A percentile compares a stretch with the other conserved stretches of the same genome.
Evolutionary conservation across 164 flowering plant genomes (phyloP).

Genomic region (Chimonanthus salicifolius): DNA sequence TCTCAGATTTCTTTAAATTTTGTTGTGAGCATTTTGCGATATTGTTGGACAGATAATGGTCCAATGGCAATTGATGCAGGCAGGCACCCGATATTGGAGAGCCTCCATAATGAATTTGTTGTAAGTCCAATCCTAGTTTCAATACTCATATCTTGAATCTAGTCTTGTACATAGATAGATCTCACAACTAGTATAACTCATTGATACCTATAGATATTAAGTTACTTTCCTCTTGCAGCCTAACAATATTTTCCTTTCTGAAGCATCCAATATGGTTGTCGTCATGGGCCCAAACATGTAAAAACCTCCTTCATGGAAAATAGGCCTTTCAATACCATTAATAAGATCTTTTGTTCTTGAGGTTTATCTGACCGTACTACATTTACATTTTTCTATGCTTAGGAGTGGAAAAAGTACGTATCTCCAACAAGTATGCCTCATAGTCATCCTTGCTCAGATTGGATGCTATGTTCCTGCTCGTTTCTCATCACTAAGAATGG

Average conservation of each 20-base stretch:
- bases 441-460: constrained; percentile 92
- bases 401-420: constrained; percentile 99
- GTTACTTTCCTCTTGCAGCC: constrained; percentile 49
- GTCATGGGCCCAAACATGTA: constrained; percentile 98
- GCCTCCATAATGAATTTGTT: constrained; percentile 72
- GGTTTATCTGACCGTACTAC: background rate
- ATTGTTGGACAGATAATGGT: constrained; percentile 55
- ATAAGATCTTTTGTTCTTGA: background rate
- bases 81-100: constrained; percentile 91
- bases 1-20: constrained; percentile 7
- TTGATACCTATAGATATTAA: background rate
- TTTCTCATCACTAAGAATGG: constrained; percentile 71
- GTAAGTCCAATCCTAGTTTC: constrained; percentile 36
- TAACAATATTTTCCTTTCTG: constrained; percentile 87
- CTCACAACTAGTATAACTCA: background rate
- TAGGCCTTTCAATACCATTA: background rate
- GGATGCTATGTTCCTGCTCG: constrained; percentile 97
- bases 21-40: constrained; percentile 2
- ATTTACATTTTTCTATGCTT: constrained; percentile 12
- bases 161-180: background rate
- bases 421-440: constrained; percentile 94
- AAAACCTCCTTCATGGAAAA: background rate
- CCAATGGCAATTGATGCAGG: constrained; percentile 97
- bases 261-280: constrained; percentile 88
- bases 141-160: background rate